These are phyloP conservation scores for Aspergillus japonicus DNA, from an alignment of 2,329 filamentous ascomycete genomes.

Conservation along the genomic window DNA sequence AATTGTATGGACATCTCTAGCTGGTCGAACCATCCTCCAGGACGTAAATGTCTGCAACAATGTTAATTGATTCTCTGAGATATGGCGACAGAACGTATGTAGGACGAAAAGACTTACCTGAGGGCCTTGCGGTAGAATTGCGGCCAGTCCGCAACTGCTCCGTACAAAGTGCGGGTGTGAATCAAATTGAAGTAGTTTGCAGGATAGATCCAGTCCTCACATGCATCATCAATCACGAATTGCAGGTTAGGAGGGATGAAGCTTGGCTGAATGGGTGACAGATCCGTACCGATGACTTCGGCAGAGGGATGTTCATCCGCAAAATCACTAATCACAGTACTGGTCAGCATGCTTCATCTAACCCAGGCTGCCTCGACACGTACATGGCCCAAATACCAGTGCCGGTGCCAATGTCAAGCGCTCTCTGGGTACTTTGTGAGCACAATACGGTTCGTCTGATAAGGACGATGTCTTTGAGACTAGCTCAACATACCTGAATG, in stretches of 20 bases:
- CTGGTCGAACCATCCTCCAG: constrained; percentile 28
- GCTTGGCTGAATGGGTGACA: constrained; percentile 62
- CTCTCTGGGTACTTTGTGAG: constrained; percentile 14
- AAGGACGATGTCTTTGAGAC: neutral
- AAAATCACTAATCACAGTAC: constrained; percentile 25
- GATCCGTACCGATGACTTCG: constrained; percentile 60
- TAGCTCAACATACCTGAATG: constrained; percentile 15
- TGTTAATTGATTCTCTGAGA: neutral
- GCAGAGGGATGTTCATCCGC: constrained; percentile 49
- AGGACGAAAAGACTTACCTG: constrained; percentile 9
- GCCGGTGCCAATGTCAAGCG: constrained; percentile 26
- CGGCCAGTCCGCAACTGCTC: constrained; percentile 23
- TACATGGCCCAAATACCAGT: constrained; percentile 25
- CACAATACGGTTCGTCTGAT: neutral
- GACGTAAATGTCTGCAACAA: constrained; percentile 19
- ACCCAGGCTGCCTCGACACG: neutral
- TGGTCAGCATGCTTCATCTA: neutral
- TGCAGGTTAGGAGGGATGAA: constrained; percentile 66
- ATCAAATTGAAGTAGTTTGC: constrained; percentile 53
- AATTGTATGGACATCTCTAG: constrained; percentile 28
- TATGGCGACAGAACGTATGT: neutral
- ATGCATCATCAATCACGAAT: constrained; percentile 67
- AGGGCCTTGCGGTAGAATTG: constrained; percentile 22
- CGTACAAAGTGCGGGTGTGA: constrained; percentile 40
- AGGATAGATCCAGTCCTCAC: constrained; percentile 56